Percentiles rank a stretch among this genome's conserved stretches.
These are phyloP conservation scores for Haberlea rhodopensis DNA, from an alignment of 257 asterid species.

Conservation along the genomic window DNA sequence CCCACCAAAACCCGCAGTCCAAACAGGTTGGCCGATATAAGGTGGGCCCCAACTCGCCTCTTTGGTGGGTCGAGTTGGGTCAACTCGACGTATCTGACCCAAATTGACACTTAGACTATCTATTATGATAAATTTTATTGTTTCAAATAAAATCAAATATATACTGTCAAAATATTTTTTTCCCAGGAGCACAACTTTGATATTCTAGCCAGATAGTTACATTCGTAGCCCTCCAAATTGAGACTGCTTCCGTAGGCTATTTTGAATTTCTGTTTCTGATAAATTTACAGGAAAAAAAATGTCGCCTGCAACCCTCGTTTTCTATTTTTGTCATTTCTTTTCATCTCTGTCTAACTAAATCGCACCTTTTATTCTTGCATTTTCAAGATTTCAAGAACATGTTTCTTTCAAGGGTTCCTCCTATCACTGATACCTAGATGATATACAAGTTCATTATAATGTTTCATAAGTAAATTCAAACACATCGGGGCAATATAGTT, in stretches of 20 bases:
- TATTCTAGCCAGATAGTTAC: not conserved
- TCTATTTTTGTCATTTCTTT: not conserved
- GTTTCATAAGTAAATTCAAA: too few species aligned
- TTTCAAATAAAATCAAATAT: too few species aligned
- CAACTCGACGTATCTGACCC: too few species aligned
- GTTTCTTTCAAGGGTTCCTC: conserved; percentile 25
- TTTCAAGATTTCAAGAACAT: not conserved
- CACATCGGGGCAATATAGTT: not conserved
- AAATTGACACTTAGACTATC: too few species aligned
- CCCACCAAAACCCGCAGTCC: too few species aligned
- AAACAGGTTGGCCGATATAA: too few species aligned
- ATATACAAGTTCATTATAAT: too few species aligned
- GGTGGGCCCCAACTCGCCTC: too few species aligned
- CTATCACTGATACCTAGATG: conserved; percentile 1
- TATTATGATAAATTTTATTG: too few species aligned
- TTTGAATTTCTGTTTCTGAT: not conserved
- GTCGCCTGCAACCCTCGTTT: not conserved
- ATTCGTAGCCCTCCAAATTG: not conserved
- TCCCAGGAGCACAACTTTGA: not conserved
- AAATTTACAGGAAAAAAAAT: not conserved
- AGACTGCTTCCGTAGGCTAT: not conserved
- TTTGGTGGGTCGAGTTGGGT: too few species aligned
- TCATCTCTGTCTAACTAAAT: not conserved
- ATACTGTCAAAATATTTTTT: too few species aligned
- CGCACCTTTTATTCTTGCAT: not conserved